Evolutionary conservation across 2,329 filamentous ascomycete genomes (phyloP).

Genomic region (Aspergillus flavus): DNA sequence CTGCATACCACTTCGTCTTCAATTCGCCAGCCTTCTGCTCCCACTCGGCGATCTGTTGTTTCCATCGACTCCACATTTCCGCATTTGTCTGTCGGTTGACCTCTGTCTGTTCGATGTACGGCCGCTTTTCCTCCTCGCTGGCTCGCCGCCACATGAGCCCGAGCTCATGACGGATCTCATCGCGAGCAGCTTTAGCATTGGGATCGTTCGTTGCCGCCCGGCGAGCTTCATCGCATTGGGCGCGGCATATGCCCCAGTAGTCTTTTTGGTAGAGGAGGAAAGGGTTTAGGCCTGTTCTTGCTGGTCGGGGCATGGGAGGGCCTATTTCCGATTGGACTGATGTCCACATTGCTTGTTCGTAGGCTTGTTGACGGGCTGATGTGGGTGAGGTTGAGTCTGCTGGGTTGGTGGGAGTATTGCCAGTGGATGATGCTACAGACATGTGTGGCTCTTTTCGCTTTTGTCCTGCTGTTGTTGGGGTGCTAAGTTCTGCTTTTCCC

Average conservation of each 20-base stretch:
- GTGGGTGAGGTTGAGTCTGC: conserved; percentile 15
- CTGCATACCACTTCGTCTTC: conserved; percentile 43
- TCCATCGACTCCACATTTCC: conserved; percentile 69
- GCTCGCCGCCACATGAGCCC: conserved; percentile 91
- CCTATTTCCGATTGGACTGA: conserved; percentile 67
- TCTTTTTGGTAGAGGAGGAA: conserved; percentile 89
- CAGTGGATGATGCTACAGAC: background rate
- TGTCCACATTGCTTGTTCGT: conserved; percentile 60
- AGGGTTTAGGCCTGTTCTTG: conserved; percentile 76
- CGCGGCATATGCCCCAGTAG: conserved; percentile 63
- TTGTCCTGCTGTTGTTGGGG: conserved; percentile 24
- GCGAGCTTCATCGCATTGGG: conserved; percentile 70
- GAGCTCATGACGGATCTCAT: conserved; percentile 80
- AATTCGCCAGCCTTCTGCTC: conserved; percentile 41
- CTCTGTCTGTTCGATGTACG: conserved; percentile 75
- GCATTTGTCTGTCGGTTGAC: conserved; percentile 70
- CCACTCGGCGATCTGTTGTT: conserved; percentile 62
- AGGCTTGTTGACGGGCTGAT: conserved; percentile 48
- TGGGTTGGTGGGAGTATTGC: conserved; percentile 8
- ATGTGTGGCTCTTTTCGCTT: conserved; percentile 26
- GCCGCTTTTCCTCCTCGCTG: conserved; percentile 68
- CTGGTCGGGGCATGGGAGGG: conserved; percentile 71
- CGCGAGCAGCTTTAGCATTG: conserved; percentile 66
- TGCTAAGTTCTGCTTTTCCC: conserved; percentile 42
- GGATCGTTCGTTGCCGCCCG: conserved; percentile 65